These are phyloP conservation scores for Chlorella sp. DNA, from an alignment of 139 green algal species.

Conservation along the genomic window DNA sequence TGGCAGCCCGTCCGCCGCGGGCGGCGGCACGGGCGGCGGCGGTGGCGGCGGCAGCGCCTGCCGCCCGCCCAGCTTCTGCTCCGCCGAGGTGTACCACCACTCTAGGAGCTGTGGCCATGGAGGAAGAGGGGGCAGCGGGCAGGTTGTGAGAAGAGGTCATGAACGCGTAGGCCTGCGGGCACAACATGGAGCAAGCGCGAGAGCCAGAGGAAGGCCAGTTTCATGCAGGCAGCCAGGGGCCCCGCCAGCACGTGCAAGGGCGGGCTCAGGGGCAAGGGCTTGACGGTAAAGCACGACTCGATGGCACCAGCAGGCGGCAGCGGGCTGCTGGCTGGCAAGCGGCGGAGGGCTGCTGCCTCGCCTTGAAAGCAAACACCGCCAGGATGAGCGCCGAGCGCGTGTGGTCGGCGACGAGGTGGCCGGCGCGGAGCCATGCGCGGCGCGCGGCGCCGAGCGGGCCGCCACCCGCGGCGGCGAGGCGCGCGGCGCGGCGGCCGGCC, in stretches of 20 bases:
- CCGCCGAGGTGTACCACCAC: slow-evolving; percentile 92
- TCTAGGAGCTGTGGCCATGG: slow-evolving; percentile 80
- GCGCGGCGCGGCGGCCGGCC: slow-evolving; percentile 33
- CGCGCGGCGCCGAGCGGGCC: slow-evolving; percentile 6
- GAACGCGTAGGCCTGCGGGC: no score
- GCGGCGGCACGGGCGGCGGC: slow-evolving; percentile 58
- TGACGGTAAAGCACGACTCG: no score
- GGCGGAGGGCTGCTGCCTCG: no score
- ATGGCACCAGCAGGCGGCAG: no score
- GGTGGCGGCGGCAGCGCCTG: slow-evolving; percentile 58
- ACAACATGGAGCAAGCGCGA: neutral
- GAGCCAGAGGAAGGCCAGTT: no score
- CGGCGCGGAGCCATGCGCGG: slow-evolving; percentile 35
- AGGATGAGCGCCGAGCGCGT: slow-evolving; percentile 71
- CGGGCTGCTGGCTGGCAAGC: no score
- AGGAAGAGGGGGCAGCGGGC: no score
- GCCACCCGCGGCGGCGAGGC: slow-evolving; percentile 17
- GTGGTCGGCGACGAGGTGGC: slow-evolving; percentile 59
- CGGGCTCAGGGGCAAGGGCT: no score
- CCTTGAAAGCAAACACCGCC: slow-evolving; percentile 91
- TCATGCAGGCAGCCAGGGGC: no score
- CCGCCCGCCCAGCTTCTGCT: slow-evolving; percentile 60
- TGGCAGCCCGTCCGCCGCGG: slow-evolving; percentile 51
- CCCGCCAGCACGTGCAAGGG: no score
- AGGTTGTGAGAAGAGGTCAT: no score